phyloP scores from a whole-genome alignment of 177 flowering plant species.

The Vitis hybrid region DNA sequence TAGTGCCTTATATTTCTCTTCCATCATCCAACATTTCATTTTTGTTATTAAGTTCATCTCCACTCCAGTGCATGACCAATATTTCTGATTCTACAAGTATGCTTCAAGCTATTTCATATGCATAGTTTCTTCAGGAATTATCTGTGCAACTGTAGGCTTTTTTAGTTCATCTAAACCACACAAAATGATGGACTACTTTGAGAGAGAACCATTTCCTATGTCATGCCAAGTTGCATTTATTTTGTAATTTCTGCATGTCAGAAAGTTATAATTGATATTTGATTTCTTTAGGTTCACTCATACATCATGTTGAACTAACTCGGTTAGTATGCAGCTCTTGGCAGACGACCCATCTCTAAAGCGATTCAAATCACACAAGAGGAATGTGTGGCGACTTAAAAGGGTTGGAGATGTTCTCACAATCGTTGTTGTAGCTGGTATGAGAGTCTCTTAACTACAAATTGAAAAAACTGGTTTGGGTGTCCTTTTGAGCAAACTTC shows the following conservation, averaged over 20 bases:
- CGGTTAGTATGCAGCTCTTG: conserved; percentile 56
- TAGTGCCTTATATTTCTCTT: too few relatives aligned
- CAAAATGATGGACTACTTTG: too few relatives aligned
- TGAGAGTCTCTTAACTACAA: neutral
- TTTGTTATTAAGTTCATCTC: too few relatives aligned
- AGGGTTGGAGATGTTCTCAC: conserved; percentile 73
- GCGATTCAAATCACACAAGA: conserved; percentile 73
- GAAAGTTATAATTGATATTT: neutral
- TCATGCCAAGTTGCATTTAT: too few relatives aligned
- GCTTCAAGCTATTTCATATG: too few relatives aligned
- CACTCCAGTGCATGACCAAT: too few relatives aligned
- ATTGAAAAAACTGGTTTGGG: neutral
- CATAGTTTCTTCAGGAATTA: too few relatives aligned
- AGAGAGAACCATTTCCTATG: too few relatives aligned
- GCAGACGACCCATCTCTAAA: conserved; percentile 62
- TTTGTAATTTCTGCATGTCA: neutral
- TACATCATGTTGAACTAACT: neutral
- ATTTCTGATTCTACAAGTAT: too few relatives aligned
- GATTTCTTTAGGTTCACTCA: neutral
- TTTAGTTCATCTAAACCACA: too few relatives aligned
- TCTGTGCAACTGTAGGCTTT: too few relatives aligned
- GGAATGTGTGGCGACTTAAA: conserved; percentile 50
- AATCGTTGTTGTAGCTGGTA: conserved; percentile 78
- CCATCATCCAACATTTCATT: too few relatives aligned
- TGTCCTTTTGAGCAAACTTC: neutral